Evolutionary conservation across 139 green algal species (phyloP).

Genomic region (Picochlorum sp.): DNA sequence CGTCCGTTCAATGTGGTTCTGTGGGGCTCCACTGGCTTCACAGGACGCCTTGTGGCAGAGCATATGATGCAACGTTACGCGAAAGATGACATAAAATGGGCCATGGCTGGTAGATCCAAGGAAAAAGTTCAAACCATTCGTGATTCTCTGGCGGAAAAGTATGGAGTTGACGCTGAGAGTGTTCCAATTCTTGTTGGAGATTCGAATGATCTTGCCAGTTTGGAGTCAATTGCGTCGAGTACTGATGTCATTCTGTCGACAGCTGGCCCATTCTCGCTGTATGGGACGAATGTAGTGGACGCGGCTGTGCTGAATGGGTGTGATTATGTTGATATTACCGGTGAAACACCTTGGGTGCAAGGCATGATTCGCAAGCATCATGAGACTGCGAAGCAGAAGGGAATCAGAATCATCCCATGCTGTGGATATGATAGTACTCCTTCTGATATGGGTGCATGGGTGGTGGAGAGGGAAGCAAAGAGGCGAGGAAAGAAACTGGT

Average conservation of each 20-base stretch:
- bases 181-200: constrained; percentile 60
- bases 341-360: constrained; percentile 63
- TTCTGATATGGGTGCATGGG: constrained; percentile 64
- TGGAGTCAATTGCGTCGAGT: constrained; percentile 41
- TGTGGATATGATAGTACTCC: constrained; percentile 85
- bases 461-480: constrained; percentile 43
- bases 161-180: constrained; percentile 32
- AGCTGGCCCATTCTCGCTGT: constrained; percentile 54
- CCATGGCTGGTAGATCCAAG: constrained; percentile 66
- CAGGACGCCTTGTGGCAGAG: constrained; percentile 60
- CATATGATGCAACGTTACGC: constrained; percentile 60
- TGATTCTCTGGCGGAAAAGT: constrained; percentile 17
- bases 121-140: constrained; percentile 61
- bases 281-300: constrained; percentile 64
- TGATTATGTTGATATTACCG: constrained; percentile 88
- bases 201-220: constrained; percentile 35
- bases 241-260: constrained; percentile 63
- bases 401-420: constrained; percentile 54
- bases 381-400: constrained; percentile 39
- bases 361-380: constrained; percentile 51
- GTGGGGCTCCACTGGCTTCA: constrained; percentile 62
- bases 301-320: constrained; percentile 54
- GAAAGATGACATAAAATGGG: constrained; percentile 49
- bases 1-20: constrained; percentile 60
- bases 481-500: constrained; percentile 36